Base-by-base conservation (phyloP, 768 basidiomycete genomes). In the Podaxis rugospora region DNA sequence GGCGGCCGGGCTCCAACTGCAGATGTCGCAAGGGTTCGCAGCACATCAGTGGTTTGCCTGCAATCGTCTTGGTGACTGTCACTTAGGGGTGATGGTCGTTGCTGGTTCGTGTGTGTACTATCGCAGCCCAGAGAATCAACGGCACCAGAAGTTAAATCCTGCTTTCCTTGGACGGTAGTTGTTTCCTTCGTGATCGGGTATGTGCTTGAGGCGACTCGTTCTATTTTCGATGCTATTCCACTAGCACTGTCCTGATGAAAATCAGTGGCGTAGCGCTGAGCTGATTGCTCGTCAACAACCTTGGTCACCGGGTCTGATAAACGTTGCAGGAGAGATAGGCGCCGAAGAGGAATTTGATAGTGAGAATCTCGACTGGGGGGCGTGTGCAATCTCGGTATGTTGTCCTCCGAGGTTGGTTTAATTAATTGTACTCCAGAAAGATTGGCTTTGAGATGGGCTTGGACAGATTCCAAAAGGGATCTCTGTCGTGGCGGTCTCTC, bases 31-130 rank as follows among this genome's bases (percentile, higher is more conserved):
- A 46, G 32, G 18, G 28, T 51, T 40, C 6, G 27, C 16, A 10
- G 25, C 16, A 11, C 28, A 54, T 44, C 42, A 44, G 9, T 27
- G 32, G 37, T 37, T 35, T 46, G 25, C 14, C 18, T 42, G 28
- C n/a, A 46, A 52, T 60, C 25, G 51, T 46, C 59, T 27, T 60
- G 59, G 59, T 44, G 39, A 60, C 51, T 14, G 51, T 46, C 40
- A 60, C 39, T 23, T 13, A 36, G 51, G 50, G 42, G 13, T 60
- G 59, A 53, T 60, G 59, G 25, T 60, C 51, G 59, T 23, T 32
- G 57, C 25, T 39, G 51, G 28, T 16, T 18, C 35, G 44, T 35
- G 52, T n/a, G 11, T 21, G 36, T 5, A 21, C 4, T 5, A 11
- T 51, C 57, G 16, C 35, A 13, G 21, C 27, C 32, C 23, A 28